These are phyloP conservation scores for Aphanomyces stellatus DNA, from an alignment of 352 stramenopile genomes.

Conservation along the genomic window DNA sequence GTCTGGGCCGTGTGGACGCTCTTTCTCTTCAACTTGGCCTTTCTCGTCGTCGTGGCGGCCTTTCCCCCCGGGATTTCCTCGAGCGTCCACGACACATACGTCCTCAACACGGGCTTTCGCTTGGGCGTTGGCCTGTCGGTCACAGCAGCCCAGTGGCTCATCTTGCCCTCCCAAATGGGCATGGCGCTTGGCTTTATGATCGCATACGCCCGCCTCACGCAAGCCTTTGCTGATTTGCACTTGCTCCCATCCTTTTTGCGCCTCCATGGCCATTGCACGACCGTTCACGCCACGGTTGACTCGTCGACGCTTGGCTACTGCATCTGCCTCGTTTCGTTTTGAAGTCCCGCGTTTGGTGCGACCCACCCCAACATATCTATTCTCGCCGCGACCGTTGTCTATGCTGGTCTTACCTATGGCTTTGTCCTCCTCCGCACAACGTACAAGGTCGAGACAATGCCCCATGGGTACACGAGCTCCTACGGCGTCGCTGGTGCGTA, in stretches of 20 bases:
- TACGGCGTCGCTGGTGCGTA: neutral
- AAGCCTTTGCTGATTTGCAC: neutral
- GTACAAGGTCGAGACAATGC: neutral
- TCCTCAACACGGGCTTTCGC: neutral
- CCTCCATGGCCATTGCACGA: neutral
- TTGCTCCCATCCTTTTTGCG: neutral
- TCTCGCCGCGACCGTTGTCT: neutral
- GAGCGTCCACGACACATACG: neutral
- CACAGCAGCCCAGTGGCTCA: neutral
- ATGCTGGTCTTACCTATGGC: neutral
- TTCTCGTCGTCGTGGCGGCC: neutral
- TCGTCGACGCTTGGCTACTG: neutral
- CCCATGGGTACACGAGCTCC: neutral
- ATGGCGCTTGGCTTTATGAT: neutral
- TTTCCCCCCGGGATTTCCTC: neutral
- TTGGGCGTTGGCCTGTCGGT: neutral
- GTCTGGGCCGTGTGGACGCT: neutral
- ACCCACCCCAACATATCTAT: neutral
- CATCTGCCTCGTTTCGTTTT: neutral
- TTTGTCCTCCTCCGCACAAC: constrained; percentile 7
- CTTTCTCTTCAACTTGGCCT: neutral
- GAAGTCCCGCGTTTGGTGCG: neutral
- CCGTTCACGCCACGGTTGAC: neutral
- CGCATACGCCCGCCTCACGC: neutral
- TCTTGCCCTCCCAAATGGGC: constrained; percentile 4